These are phyloP conservation scores for Penicillium arizonense DNA, from an alignment of 495 filamentous ascomycete genomes.

Conservation along the genomic window DNA sequence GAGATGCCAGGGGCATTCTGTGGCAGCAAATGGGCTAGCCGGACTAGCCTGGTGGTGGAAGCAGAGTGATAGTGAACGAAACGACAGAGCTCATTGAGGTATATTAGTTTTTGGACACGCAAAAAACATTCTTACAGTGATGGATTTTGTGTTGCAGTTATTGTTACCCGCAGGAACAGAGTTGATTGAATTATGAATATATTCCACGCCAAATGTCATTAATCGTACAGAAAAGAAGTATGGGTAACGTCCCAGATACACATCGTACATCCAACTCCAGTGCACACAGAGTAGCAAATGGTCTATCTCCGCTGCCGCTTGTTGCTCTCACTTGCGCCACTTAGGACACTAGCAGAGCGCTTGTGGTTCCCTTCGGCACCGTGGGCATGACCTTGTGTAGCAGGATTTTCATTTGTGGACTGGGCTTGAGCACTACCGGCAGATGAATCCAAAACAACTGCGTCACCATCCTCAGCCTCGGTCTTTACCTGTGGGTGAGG, in stretches of 20 bases:
- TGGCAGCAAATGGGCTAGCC: conserved; percentile 27
- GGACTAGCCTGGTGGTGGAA: conserved; percentile 18
- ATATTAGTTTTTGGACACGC: neutral
- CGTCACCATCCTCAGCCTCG: conserved; percentile 32
- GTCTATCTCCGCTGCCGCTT: conserved; percentile 69
- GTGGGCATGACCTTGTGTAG: conserved; percentile 12
- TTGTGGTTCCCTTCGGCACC: conserved; percentile 49
- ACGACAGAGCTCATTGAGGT: neutral
- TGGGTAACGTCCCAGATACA: conserved; percentile 16
- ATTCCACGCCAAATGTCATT: conserved; percentile 24
- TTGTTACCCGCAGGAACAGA: conserved; percentile 11
- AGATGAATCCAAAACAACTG: conserved; percentile 11
- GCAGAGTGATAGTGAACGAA: neutral
- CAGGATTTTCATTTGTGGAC: neutral
- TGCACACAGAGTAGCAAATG: conserved; percentile 1
- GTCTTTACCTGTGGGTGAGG: conserved; percentile 38
- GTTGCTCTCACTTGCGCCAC: conserved; percentile 61
- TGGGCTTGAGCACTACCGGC: conserved; percentile 3
- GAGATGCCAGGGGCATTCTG: conserved; percentile 28
- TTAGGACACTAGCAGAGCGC: conserved; percentile 74
- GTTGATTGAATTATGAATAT: conserved; percentile 14
- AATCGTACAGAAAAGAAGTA: conserved; percentile 42
- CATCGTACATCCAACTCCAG: conserved; percentile 7
- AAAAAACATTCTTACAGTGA: conserved; percentile 4
- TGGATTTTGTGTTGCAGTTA: neutral